Base-by-base conservation (phyloP, 768 basidiomycete species). In the Phanerochaete sordida region DNA sequence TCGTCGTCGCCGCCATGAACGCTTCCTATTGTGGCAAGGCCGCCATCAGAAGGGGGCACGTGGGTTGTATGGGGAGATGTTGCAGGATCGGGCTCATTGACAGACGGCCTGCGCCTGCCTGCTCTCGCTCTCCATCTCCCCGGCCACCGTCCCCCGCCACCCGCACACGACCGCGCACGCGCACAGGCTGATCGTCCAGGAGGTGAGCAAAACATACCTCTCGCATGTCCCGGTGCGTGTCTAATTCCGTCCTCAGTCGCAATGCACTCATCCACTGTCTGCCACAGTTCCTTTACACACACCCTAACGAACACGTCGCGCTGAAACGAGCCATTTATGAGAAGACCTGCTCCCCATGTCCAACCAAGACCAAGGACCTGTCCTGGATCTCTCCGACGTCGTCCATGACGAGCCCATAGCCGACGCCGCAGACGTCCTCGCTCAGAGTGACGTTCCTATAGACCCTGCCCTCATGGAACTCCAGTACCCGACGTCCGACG, bases 331-430 rank as follows among this genome's bases (percentile, higher is more conserved):
- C 23, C 28, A 31, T 55, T 47, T 46, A 54, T 54, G 53, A 54
- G 33, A 54, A 39, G n/a, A 43, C 21, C 35, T n/a, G 47, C 37
- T 24, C 57, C 63, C 60, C 59, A 80, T 80, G 77, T 75, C 78
- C 55, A 69, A 82, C 72, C 85, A 86, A 70, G 84, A 86, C 69
- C 74, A 68, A 48, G 77, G 73, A 35, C 82, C 83, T 62, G 82
- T 84, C 63, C 81, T 92, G 62, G 83, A 85, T 69, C 83, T 92
- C 66, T 91, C 90, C 48, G 90, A 92, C 74, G 90, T 92, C 73
- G 88, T 92, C 47, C 88, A 91, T 72, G 90, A 91, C 70, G 87
- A 90, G 58, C 80, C 86, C 30, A 80, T 90, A 24, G 84, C 80
- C 70, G 82, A 87, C 66, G 84, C 85, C 64, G 74, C 76, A 48